Conservation (phyloP, 768 basidiomycete genomes). For the Collybia sp. region DNA sequence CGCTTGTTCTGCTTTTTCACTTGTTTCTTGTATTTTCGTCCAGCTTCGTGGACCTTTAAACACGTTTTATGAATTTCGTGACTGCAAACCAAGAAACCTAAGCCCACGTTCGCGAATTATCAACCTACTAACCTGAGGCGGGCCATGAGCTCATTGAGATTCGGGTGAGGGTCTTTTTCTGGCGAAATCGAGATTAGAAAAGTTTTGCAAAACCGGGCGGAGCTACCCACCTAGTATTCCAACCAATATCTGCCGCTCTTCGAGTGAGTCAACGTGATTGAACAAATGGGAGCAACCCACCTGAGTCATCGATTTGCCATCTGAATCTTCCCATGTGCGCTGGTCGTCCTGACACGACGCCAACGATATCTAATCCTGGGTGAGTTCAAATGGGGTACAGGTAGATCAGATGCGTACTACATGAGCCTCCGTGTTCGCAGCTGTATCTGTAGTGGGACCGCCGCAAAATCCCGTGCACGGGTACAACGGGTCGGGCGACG, state of each 20-base stretch:
- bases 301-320: slow-evolving; percentile 34
- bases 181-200: background rate
- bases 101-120: no score
- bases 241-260: slow-evolving; percentile 11
- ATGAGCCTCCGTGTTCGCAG: slow-evolving; percentile 13
- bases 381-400: background rate
- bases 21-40: slow-evolving; percentile 18
- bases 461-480: slow-evolving; percentile 27
- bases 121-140: slow-evolving; percentile 18
- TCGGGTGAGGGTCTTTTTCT: slow-evolving; percentile 25
- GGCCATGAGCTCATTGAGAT: slow-evolving; percentile 21
- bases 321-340: slow-evolving; percentile 28
- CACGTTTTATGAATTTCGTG: slow-evolving; percentile 27
- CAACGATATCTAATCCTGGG: slow-evolving; percentile 24
- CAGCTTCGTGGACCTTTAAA: slow-evolving; percentile 19
- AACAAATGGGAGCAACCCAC: slow-evolving; percentile 9
- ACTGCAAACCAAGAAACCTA: slow-evolving; percentile 11
- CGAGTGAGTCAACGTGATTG: background rate
- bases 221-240: slow-evolving; percentile 13
- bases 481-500: slow-evolving; percentile 26
- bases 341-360: slow-evolving; percentile 33
- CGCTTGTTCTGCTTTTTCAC: slow-evolving; percentile 12
- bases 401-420: slow-evolving; percentile 18
- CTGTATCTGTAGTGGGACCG: background rate
- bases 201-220: background rate